Evolutionary conservation across 139 green algal genomes (phyloP), one percentile per base, ranked within the genome.

Genomic region (Dunaliella primolecta): DNA sequence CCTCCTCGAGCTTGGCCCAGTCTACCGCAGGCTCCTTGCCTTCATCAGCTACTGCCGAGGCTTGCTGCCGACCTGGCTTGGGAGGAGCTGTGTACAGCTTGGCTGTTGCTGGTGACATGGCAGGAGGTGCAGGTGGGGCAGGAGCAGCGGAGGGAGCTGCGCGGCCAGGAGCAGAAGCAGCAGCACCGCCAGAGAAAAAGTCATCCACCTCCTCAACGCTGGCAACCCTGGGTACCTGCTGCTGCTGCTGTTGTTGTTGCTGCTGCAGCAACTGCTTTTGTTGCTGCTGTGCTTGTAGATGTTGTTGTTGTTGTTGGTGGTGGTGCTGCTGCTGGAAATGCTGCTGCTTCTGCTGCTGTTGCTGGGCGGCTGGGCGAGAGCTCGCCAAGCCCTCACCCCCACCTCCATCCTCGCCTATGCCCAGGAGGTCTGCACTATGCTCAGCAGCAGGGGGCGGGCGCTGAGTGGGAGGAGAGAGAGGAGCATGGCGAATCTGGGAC

Each of bases 161-260:
- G n/a, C n/a, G n/a, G n/a, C n/a, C n/a, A n/a, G 46, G 46, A 15
- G 15, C 46, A 64, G 46, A 64, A 15, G 46, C 74, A 25, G 36
- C 27, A 75, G 74, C 31, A 24, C 88, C 88, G 15, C 88, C 88
- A 31, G 86, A 87, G 34, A 92, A 90, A 75, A 92, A 92, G 79
- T 92, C 88, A 38, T 90, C 84, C 36, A 87, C 83, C 46, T 92
- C 84, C 11, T 81, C 84, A 0, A 89, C 84, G 64, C 46, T 64
- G 46, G 46, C 15, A 25, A 64, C 46, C 7, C 46, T 64, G 46
- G 46, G 46, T 15, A 25, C 7, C 46, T 64, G 46, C 46, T 64
- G 46, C 46, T 64, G 46, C 46, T 64, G 46, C 46, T 64, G 7
- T 64, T 25, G 7, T 15, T 64, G 46, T 15, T 64, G 46, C 46